Base-by-base conservation (phyloP, 164 flowering plant species). In the Tetrastigma voinierianum region DNA sequence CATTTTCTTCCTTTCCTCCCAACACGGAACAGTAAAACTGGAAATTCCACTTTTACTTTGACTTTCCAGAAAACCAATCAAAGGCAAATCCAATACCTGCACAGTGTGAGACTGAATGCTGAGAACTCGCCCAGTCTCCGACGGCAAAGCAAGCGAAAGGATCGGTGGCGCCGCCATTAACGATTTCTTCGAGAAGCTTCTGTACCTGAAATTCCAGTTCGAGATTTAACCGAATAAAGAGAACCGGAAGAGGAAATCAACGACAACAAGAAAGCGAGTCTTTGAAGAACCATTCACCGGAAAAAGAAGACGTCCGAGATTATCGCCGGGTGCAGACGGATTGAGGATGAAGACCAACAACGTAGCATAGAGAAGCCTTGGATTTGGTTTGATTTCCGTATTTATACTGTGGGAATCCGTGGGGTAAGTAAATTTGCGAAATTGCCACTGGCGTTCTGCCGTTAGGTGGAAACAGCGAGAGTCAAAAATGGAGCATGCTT, bases 81-180 rank as follows among this genome's bases (percentile, higher is more conserved):
- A 14, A 19, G 3, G 25, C 20, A 45, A 2, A 49, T 49, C 15
- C 19, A 40, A 64, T 66, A 91, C 98, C 98, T 95, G 99, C 68
- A 92, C 99, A 1, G 99, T 95, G 66, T 95, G 99, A 59, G 99
- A 95, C 64, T 95, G 99, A 70, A 95, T 90, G 71, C 99, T 95
- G 65, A 95, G 96, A 80, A 95, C 91, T 65, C 99, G 91, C 65
- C 99, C 99, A 9, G 97, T 90, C 24, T 80, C 89, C 3, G 99
- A 89, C 1, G 99, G 97, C 51, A 95, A 78, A 59, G 85, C 96
- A 48, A 92, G 57, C 0, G 99, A 88, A n/a, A 95, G 86, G 70
- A 95, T 80, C 63, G 98, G 96, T 19, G 87, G 90, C 58, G 88
- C 74, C 48, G 80, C 83, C 95, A 86, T 88, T 72, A 7, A 64